Conservation (phyloP, 805 yeast genomes). For the Nakazawaea wyomingensis region DNA sequence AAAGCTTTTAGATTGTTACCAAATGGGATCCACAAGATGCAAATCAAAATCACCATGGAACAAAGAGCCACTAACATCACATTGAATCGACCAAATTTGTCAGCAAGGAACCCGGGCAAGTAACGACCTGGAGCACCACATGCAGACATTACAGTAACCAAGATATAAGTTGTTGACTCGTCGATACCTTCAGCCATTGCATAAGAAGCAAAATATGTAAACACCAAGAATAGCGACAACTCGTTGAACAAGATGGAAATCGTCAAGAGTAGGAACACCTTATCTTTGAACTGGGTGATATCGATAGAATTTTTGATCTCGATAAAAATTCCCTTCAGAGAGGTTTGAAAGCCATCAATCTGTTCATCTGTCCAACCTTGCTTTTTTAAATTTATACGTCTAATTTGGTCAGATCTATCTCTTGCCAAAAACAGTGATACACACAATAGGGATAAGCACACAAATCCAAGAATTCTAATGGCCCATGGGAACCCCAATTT, state of each 20-base stretch:
- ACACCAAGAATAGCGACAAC: conserved; percentile 38
- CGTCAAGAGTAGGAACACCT: conserved; percentile 34
- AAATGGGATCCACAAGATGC: conserved; percentile 63
- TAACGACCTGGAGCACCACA: conserved; percentile 36
- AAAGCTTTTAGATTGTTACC: conserved; percentile 39
- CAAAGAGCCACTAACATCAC: conserved; percentile 35
- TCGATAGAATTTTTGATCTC: conserved; percentile 29
- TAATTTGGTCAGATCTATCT: conserved; percentile 33
- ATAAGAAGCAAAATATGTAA: conserved; percentile 50
- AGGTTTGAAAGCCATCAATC: not conserved
- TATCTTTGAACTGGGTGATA: conserved; percentile 35
- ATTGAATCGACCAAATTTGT: conserved; percentile 46
- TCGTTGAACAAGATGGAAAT: conserved; percentile 42
- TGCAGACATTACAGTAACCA: conserved; percentile 43
- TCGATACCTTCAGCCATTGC: conserved; percentile 43
- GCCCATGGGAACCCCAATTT: conserved; percentile 56
- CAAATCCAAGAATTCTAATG: conserved; percentile 43
- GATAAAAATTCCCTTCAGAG: conserved; percentile 9
- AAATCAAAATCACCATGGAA: conserved; percentile 37
- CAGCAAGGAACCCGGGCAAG: conserved; percentile 28
- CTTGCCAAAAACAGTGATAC: conserved; percentile 32
- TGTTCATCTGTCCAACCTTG: conserved; percentile 11
- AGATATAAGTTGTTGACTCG: conserved; percentile 36
- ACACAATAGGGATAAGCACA: conserved; percentile 34
- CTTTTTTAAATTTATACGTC: conserved; percentile 19